Evolutionary conservation across 768 basidiomycete species (phyloP).

Genomic region (Fistulinella prunicolor): DNA sequence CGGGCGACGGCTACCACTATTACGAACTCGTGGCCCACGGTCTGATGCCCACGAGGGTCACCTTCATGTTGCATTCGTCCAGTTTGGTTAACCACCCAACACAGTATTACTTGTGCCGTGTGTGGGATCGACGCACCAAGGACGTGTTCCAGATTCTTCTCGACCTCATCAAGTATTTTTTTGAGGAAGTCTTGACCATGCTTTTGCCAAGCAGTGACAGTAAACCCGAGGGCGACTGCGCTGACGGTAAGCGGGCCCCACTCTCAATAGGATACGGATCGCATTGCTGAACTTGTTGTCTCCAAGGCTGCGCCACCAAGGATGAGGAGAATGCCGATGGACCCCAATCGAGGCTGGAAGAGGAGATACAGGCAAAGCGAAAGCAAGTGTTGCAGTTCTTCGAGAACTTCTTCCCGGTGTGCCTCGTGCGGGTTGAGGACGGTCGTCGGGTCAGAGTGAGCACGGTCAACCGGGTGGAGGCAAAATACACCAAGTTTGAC

Average conservation of each 20-base stretch:
- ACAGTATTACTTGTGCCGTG: constrained; percentile 21
- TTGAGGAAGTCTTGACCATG: not conserved
- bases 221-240: not conserved
- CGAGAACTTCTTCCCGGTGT: constrained; percentile 14
- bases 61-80: not conserved
- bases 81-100: constrained; percentile 2
- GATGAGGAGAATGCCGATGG: too few species aligned
- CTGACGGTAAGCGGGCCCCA: not conserved
- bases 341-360: constrained; percentile 7
- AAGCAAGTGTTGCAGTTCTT: constrained; percentile 18
- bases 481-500: constrained; percentile 13
- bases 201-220: not conserved
- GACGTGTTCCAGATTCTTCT: constrained; percentile 16
- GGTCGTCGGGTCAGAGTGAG: constrained; percentile 16
- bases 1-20: not conserved
- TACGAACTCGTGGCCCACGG: constrained; percentile 15
- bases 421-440: constrained; percentile 13
- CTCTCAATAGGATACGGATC: not conserved
- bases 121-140: constrained; percentile 15
- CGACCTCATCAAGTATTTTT: constrained; percentile 16
- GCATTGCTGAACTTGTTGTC: too few species aligned
- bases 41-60: constrained; percentile 7
- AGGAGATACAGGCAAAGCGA: constrained; percentile 16
- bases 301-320: too few species aligned
- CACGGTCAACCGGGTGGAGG: constrained; percentile 10